These are phyloP conservation scores for Toxicodendron radicans DNA, from an alignment of 345 rosid genomes.

Conservation along the genomic window DNA sequence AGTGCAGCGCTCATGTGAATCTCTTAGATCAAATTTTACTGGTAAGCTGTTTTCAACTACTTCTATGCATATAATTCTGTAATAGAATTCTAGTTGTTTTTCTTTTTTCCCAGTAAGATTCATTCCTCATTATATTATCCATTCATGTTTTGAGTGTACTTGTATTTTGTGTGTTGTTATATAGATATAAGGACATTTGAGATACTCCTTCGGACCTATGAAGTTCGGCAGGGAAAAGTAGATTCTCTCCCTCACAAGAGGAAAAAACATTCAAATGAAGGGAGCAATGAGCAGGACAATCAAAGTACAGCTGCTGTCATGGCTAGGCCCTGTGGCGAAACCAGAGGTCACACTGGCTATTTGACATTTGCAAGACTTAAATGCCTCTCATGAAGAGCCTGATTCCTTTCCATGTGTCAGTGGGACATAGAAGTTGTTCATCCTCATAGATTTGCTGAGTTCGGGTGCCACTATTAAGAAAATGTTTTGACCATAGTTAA, in stretches of 20 bases:
- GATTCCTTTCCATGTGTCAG: not conserved
- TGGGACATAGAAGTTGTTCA: too few relatives aligned
- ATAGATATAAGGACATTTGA: conserved; percentile 88
- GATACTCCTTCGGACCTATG: conserved; percentile 77
- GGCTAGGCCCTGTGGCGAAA: conserved; percentile 78
- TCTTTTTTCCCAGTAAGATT: not conserved
- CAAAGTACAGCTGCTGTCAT: conserved; percentile 38
- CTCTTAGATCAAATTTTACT: conserved; percentile 62
- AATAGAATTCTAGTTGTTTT: not conserved
- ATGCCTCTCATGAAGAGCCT: conserved; percentile 39
- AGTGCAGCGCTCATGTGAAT: conserved; percentile 88
- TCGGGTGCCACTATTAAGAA: too few relatives aligned
- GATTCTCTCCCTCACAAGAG: conserved; percentile 68
- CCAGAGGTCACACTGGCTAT: conserved; percentile 96
- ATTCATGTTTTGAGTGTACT: not conserved
- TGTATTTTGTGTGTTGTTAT: conserved; percentile 17
- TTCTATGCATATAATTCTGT: not conserved
- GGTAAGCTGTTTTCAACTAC: conserved; percentile 35
- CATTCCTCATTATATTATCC: not conserved
- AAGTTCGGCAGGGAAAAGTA: conserved; percentile 68
- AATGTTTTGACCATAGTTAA: not conserved
- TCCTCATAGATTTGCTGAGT: too few relatives aligned
- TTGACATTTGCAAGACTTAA: conserved; percentile 87
- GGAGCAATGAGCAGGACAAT: conserved; percentile 25
- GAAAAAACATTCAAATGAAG: conserved; percentile 53